Evolutionary conservation across 495 filamentous ascomycete species (phyloP), one percentile per base, ranked within the genome.

Genomic region (Neurospora discreta): DNA sequence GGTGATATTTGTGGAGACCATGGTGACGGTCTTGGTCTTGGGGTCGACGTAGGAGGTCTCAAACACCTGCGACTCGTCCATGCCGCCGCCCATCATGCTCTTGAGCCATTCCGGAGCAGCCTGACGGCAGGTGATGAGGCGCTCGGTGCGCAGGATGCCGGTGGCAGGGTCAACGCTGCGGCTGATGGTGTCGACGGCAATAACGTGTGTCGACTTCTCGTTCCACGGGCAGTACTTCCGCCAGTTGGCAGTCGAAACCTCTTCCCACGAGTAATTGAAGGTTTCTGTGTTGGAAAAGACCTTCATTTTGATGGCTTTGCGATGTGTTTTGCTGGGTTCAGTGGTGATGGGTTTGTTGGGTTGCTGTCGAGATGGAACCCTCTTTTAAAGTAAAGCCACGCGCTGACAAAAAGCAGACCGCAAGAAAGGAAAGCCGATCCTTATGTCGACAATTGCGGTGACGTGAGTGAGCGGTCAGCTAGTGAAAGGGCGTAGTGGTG

Each of bases 221-320:
- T 99, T 99, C 95, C 95, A 98, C 40, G 94, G 93, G 80, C 92
- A 96, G 84, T 99, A 99, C 82, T 99, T 99, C 68, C 90, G 90
- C 95, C 95, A 99, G 87, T 98, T 99, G 75, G 91, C 93, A n/a
- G 93, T 93, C n/a, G 94, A 97, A 41, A 98, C 96, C 81, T 98
- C 96, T 75, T 94, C 91, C 95, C 95, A 99, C 36, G 93, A 94
- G 85, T 99, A 99, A 81, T 97, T 87, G 84, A 98, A 98, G 26
- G 92, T 93, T 81, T 91, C 93, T 39, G 83, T 83, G 73, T 92
- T 93, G 41, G 93, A 91, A 79, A 98, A 99, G 79, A 99, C 91
- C 86, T 95, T 97, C 95, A 99, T 99, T 68, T 80, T 82, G 23
- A n/a, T 39, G 9, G 26, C 33, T 60, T 4, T 65, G 26, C 39